phyloP scores from a whole-genome alignment of 1,284 basidiomycete genomes.

The Fomitopsis pinicola region DNA sequence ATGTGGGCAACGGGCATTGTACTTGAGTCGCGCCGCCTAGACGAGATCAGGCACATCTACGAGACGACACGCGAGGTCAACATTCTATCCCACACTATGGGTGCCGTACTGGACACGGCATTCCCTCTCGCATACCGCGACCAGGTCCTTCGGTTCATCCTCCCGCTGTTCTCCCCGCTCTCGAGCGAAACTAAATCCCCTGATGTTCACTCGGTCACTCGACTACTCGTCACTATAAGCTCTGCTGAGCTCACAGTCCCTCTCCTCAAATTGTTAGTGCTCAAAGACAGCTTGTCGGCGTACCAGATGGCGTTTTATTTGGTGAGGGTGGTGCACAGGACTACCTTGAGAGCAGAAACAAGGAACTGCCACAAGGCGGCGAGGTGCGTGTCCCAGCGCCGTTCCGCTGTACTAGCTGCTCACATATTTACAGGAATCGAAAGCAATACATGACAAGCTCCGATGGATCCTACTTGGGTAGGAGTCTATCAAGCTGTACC shows the following conservation, averaged over 20 bases:
- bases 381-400: slow-evolving; percentile 37
- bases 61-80: slow-evolving; percentile 67
- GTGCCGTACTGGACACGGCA: slow-evolving; percentile 81
- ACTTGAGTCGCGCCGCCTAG: slow-evolving; percentile 83
- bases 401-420: slow-evolving; percentile 9
- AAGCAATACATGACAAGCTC: slow-evolving; percentile 65
- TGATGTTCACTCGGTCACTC: slow-evolving; percentile 75
- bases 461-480: slow-evolving; percentile 83
- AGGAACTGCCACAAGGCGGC: slow-evolving; percentile 60
- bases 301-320: slow-evolving; percentile 95
- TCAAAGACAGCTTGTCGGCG: slow-evolving; percentile 71
- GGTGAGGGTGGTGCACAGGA: slow-evolving; percentile 91
- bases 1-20: slow-evolving; percentile 88
- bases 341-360: slow-evolving; percentile 75
- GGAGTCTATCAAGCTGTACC: slow-evolving; percentile 86
- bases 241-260: slow-evolving; percentile 71
- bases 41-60: slow-evolving; percentile 79
- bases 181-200: slow-evolving; percentile 67
- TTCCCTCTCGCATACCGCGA: slow-evolving; percentile 81
- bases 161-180: slow-evolving; percentile 77
- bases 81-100: slow-evolving; percentile 86
- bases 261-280: slow-evolving; percentile 67
- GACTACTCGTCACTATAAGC: slow-evolving; percentile 85
- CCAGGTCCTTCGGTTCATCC: slow-evolving; percentile 79
- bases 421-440: slow-evolving; percentile 43